Conservation (phyloP, 768 basidiomycete genomes). For the Mycena galericulata region DNA sequence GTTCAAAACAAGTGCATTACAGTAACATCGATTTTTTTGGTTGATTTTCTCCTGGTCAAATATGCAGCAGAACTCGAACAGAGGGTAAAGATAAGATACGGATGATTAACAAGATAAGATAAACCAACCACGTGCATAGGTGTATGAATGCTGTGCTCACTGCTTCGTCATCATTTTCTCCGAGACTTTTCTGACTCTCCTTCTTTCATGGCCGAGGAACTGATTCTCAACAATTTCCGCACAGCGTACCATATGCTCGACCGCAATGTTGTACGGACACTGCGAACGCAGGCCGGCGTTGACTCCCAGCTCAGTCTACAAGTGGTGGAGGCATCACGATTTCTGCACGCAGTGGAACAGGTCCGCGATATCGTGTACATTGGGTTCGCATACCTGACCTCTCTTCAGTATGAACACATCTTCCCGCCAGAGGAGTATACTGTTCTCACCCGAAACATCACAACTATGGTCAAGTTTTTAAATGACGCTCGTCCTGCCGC, state of each 20-base stretch:
- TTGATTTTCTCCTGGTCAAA: too few species aligned
- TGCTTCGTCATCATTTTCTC: too few species aligned
- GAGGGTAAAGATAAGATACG: too few species aligned
- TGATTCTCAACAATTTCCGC: too few species aligned
- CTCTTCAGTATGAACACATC: background rate
- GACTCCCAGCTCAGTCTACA: background rate
- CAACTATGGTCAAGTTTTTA: background rate
- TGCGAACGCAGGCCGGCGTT: constrained; percentile 13
- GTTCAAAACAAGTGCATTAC: too few species aligned
- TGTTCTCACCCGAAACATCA: background rate
- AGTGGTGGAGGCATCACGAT: background rate
- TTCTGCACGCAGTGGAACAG: background rate
- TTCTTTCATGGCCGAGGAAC: too few species aligned
- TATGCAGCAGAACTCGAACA: too few species aligned
- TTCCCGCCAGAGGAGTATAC: background rate
- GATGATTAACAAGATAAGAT: too few species aligned
- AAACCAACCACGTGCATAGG: too few species aligned
- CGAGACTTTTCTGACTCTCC: too few species aligned
- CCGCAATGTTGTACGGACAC: constrained; percentile 11
- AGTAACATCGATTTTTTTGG: too few species aligned
- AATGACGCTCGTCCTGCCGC: background rate
- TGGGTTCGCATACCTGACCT: background rate
- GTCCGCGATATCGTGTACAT: background rate
- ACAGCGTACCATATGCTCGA: constrained; percentile 16
- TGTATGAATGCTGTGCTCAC: too few species aligned